These are phyloP conservation scores for Sugiyamaella pinicola DNA, from an alignment of 1,139 yeast species.

Conservation along the genomic window DNA sequence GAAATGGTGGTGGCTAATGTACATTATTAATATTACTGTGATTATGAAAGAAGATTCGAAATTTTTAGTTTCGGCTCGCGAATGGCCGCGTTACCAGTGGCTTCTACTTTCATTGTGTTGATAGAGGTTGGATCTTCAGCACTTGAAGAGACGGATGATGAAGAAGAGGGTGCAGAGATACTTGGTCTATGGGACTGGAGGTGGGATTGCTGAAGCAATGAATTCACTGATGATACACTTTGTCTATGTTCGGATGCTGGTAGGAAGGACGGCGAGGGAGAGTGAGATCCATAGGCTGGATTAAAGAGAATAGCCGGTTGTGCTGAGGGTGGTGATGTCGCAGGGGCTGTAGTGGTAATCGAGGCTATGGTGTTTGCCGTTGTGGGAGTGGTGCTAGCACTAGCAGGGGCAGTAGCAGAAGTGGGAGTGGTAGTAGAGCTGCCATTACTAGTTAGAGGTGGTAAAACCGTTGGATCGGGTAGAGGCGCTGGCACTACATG, in stretches of 20 bases:
- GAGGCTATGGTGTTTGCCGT: constrained; percentile 14
- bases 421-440: constrained; percentile 15
- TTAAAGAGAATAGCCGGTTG: constrained; percentile 24
- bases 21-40: constrained; percentile 13
- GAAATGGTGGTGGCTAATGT: constrained; percentile 10
- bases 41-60: constrained; percentile 34
- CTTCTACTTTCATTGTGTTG: neutral
- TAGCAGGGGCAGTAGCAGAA: constrained; percentile 16
- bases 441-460: constrained; percentile 13
- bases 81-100: constrained; percentile 3
- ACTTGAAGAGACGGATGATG: constrained; percentile 13
- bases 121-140: constrained; percentile 3
- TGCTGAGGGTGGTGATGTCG: constrained; percentile 17
- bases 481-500: constrained; percentile 31
- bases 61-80: constrained; percentile 30
- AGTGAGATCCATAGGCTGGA: constrained; percentile 20
- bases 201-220: constrained; percentile 18
- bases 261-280: constrained; percentile 23
- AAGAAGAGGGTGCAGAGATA: constrained; percentile 9
- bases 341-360: constrained; percentile 12
- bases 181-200: constrained; percentile 10
- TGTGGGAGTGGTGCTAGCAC: constrained; percentile 18
- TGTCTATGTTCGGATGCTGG: constrained; percentile 18
- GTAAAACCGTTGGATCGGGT: constrained; percentile 12
- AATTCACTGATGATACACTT: constrained; percentile 21